These are phyloP conservation scores for Globisporangium carolinianum DNA, from an alignment of 352 stramenopile species.

Conservation along the genomic window DNA sequence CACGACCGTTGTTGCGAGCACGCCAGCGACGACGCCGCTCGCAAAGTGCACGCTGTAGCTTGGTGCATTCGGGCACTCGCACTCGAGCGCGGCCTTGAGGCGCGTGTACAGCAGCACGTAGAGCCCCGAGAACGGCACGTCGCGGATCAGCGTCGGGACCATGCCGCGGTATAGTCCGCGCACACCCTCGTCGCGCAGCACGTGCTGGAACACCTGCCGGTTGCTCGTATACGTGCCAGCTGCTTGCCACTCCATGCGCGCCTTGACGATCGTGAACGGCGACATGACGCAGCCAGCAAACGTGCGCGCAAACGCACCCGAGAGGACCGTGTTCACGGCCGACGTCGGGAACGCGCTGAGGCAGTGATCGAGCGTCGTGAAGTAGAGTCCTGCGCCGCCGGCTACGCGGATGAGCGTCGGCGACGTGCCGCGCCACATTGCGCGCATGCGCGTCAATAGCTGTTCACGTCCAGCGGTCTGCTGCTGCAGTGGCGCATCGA, in stretches of 20 bases:
- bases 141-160: constrained; percentile 75
- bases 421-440: constrained; percentile 81
- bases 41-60: constrained; percentile 67
- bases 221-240: constrained; percentile 56
- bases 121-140: constrained; percentile 85
- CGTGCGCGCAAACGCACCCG: constrained; percentile 76
- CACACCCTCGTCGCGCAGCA: constrained; percentile 61
- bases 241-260: constrained; percentile 78
- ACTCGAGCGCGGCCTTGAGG: constrained; percentile 38
- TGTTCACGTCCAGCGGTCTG: constrained; percentile 10
- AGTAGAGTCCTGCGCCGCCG: constrained; percentile 80
- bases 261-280: constrained; percentile 83
- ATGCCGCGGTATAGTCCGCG: constrained; percentile 82
- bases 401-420: constrained; percentile 77
- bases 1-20: constrained; percentile 76
- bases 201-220: constrained; percentile 52
- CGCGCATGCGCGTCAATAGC: constrained; percentile 29
- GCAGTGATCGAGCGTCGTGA: constrained; percentile 69
- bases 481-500: constrained; percentile 8
- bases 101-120: constrained; percentile 85
- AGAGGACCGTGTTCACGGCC: constrained; percentile 71
- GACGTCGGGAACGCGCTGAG: constrained; percentile 43
- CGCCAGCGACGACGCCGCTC: constrained; percentile 68
- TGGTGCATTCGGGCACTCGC: constrained; percentile 35
- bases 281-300: constrained; percentile 78